Evolutionary conservation across 2,329 filamentous ascomycete genomes (phyloP).

Genomic region (Fusarium denticulatum): DNA sequence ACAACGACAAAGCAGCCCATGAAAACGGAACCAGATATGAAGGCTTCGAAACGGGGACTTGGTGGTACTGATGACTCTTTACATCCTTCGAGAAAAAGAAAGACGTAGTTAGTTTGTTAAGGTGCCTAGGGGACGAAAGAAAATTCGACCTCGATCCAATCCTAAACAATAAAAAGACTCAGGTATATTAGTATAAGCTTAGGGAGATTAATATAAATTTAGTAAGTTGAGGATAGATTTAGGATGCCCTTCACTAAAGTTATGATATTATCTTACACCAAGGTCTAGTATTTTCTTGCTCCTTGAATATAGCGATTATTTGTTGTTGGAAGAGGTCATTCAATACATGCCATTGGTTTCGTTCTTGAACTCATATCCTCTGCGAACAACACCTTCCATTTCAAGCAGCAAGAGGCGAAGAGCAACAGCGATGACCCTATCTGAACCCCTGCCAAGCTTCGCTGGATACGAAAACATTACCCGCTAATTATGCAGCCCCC

Average conservation of each 20-base stretch:
- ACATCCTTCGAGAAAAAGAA: neutral
- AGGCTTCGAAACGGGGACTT: neutral
- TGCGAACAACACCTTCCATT: neutral
- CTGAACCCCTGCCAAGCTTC: neutral
- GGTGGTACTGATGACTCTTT: fast-evolving
- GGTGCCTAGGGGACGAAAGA: no score
- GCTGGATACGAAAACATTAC: neutral
- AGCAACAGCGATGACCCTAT: neutral
- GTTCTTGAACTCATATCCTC: neutral
- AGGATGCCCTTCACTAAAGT: neutral
- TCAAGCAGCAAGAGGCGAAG: neutral
- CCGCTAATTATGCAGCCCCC: neutral
- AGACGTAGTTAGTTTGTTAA: neutral
- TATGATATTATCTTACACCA: neutral
- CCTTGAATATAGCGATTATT: neutral
- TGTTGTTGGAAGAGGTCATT: neutral
- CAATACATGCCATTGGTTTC: neutral
- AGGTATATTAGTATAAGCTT: no score
- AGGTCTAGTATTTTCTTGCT: neutral
- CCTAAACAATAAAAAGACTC: neutral
- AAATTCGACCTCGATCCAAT: no score
- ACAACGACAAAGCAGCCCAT: fast-evolving
- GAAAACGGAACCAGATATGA: no score
- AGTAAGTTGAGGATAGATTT: no score
- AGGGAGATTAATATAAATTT: no score